Percentiles rank a stretch among this genome's conserved stretches.
Evolutionary conservation across 192 early-diverging fungal species (phyloP).

Genomic region (Entomortierella chlamydospora): DNA sequence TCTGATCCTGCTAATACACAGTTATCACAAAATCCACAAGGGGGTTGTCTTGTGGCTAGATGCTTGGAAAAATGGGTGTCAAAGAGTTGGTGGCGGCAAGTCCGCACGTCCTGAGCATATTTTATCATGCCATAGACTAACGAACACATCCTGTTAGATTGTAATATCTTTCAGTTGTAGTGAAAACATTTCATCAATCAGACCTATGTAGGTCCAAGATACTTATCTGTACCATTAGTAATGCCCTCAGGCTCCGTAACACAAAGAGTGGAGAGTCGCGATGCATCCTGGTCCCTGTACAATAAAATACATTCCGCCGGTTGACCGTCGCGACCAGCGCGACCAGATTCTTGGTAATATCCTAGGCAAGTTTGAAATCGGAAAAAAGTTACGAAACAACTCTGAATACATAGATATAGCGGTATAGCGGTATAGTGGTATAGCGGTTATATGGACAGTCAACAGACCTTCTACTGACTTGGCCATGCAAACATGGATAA

Average conservation of each 20-base stretch:
- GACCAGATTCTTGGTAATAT: constrained; percentile 82
- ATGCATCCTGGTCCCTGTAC: constrained; percentile 74
- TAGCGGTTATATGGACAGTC: not conserved
- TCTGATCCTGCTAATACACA: constrained; percentile 50
- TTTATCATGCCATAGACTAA: constrained; percentile 68
- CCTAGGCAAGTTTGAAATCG: constrained; percentile 24
- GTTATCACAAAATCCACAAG: constrained; percentile 60
- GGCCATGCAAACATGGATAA: constrained; percentile 78
- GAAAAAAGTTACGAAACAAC: too few species aligned
- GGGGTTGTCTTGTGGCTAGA: constrained; percentile 23
- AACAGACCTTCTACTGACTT: constrained; percentile 65
- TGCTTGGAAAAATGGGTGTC: constrained; percentile 66
- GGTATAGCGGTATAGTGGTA: too few species aligned
- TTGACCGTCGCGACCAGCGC: constrained; percentile 78
- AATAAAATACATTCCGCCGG: constrained; percentile 76
- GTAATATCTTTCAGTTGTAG: too few species aligned
- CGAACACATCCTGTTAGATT: not conserved
- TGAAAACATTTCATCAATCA: too few species aligned
- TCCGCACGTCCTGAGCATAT: constrained; percentile 71
- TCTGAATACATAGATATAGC: too few species aligned
- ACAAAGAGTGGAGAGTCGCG: constrained; percentile 68
- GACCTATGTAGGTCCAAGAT: not conserved
- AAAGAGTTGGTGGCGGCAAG: constrained; percentile 71
- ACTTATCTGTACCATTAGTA: constrained; percentile 53
- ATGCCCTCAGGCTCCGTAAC: constrained; percentile 70